Percentiles rank a stretch among this genome's conserved stretches.
phyloP scores from a whole-genome alignment of 306 rosid genomes.

The Vachellia pachyceras region DNA sequence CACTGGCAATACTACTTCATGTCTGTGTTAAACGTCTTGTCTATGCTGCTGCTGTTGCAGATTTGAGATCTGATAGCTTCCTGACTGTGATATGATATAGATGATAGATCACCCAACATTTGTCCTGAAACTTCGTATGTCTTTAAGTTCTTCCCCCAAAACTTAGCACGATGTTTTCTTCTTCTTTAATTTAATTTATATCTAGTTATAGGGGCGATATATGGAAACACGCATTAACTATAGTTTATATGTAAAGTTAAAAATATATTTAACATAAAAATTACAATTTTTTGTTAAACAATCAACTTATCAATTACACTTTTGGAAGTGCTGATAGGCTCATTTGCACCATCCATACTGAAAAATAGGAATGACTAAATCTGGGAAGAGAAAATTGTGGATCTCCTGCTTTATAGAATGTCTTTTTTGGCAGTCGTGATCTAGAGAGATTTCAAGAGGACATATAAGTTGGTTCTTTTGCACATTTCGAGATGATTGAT shows the following conservation, averaged over 20 bases:
- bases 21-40: conserved; percentile 22
- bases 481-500: conserved; percentile 1
- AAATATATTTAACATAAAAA: not conserved
- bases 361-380: not conserved
- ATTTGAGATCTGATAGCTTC: not conserved
- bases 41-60: not conserved
- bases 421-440: not conserved
- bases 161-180: not conserved
- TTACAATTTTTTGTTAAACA: conserved; percentile 4
- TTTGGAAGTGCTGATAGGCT: conserved; percentile 31
- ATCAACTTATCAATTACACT: conserved; percentile 15
- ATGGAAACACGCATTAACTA: not conserved
- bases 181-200: not conserved
- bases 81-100: not conserved
- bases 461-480: not conserved
- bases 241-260: not conserved
- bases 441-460: conserved; percentile 6
- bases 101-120: not conserved
- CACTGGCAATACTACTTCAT: not conserved
- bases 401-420: not conserved
- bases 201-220: not conserved
- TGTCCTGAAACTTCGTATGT: not conserved
- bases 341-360: conserved; percentile 3
- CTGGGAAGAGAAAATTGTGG: conserved; percentile 27
- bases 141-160: not conserved